phyloP scores from a whole-genome alignment of 2,329 filamentous ascomycete species.

The Neurospora sp. region DNA sequence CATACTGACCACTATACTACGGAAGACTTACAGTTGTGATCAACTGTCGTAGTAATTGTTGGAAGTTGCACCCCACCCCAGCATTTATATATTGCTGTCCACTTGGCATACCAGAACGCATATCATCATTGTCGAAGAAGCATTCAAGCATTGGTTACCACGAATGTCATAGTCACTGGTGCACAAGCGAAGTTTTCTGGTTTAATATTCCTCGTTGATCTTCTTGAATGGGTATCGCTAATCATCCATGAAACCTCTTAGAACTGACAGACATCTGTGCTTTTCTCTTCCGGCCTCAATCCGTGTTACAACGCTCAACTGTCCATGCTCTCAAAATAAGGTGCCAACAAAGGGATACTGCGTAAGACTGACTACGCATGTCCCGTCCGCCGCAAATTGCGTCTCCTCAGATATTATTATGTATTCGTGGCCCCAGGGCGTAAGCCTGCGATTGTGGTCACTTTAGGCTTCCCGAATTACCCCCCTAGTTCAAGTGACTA shows the following conservation, averaged over 20 bases:
- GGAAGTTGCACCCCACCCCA: accelerated
- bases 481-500: neutral
- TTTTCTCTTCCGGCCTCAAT: neutral
- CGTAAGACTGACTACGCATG: neutral
- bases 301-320: neutral
- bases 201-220: neutral
- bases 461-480: neutral
- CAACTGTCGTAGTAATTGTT: neutral
- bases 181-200: neutral
- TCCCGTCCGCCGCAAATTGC: neutral
- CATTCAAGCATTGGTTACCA: neutral
- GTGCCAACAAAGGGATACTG: neutral
- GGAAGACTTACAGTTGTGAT: neutral
- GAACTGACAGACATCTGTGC: neutral
- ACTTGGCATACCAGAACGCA: neutral
- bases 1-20: neutral
- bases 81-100: neutral
- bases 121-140: neutral
- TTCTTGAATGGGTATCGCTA: neutral
- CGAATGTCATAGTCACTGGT: neutral
- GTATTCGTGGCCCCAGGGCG: neutral
- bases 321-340: neutral
- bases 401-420: neutral
- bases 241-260: neutral
- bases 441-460: neutral